These are phyloP conservation scores for Hymenoscyphus occultus DNA, from an alignment of 2,329 filamentous ascomycete species.

Conservation along the genomic window DNA sequence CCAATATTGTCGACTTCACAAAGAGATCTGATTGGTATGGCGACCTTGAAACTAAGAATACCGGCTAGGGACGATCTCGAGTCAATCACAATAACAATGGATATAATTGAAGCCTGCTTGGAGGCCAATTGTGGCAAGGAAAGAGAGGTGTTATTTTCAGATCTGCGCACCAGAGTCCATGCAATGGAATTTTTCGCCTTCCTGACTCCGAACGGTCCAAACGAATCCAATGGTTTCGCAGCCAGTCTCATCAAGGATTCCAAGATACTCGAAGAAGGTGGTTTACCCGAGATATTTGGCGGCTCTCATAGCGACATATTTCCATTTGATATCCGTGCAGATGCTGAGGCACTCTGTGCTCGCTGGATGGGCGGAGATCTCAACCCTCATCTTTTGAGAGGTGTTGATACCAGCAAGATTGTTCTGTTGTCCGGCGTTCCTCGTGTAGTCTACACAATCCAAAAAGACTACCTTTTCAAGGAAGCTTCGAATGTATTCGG, in stretches of 20 bases:
- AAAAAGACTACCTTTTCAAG: slow-evolving; percentile 14
- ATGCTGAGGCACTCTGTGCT: slow-evolving; percentile 42
- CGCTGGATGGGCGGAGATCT: slow-evolving; percentile 45
- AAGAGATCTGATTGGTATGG: slow-evolving; percentile 20
- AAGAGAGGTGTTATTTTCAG: slow-evolving; percentile 8
- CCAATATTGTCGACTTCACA: slow-evolving; percentile 12
- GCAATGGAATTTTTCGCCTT: slow-evolving; percentile 33
- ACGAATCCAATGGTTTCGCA: background rate
- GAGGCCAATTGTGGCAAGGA: slow-evolving; percentile 5
- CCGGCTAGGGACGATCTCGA: slow-evolving; percentile 13
- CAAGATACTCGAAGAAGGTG: slow-evolving; percentile 34
- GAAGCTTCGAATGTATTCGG: slow-evolving; percentile 28
- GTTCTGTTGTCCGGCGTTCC: slow-evolving; percentile 21
- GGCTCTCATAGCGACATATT: slow-evolving; percentile 32
- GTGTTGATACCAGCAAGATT: slow-evolving; percentile 25
- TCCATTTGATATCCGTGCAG: slow-evolving; percentile 46
- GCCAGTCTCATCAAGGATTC: slow-evolving; percentile 28
- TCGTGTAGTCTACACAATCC: slow-evolving; percentile 15
- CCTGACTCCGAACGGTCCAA: slow-evolving; percentile 14
- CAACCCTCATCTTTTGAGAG: slow-evolving; percentile 43
- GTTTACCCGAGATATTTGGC: slow-evolving; percentile 43
- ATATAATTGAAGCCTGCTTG: slow-evolving; percentile 20
- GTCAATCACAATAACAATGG: slow-evolving; percentile 15
- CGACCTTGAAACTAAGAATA: slow-evolving; percentile 13
- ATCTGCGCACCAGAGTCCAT: slow-evolving; percentile 29